These are phyloP conservation scores for Exophiala aquamarina DNA, from an alignment of 2,329 filamentous ascomycete species.

Conservation along the genomic window DNA sequence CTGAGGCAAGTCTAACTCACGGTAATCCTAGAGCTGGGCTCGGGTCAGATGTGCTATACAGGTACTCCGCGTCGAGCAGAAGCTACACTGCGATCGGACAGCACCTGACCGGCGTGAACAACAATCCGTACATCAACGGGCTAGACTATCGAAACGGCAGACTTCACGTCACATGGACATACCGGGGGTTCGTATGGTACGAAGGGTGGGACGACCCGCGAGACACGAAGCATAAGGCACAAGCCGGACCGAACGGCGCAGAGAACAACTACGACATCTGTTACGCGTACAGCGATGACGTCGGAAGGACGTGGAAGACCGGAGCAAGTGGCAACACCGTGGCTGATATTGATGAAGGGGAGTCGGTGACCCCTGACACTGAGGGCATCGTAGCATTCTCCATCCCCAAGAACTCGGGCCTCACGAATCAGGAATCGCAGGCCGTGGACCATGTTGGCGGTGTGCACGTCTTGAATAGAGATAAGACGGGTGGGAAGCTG, in stretches of 20 bases:
- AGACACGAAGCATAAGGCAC: conserved; percentile 1
- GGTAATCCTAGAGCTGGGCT: not conserved
- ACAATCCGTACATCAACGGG: conserved; percentile 3
- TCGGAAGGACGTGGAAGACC: conserved; percentile 1
- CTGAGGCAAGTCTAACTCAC: no score
- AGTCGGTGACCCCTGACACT: not conserved
- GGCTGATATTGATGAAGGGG: not conserved
- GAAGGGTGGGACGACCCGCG: conserved; percentile 1
- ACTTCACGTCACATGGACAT: conserved; percentile 1
- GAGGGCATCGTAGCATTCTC: conserved; percentile 1
- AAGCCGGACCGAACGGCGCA: conserved; percentile 1
- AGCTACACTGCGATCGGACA: not conserved
- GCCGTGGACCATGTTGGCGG: not conserved
- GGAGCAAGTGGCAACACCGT: not conserved
- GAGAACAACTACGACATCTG: conserved; percentile 3
- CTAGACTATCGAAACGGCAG: not conserved
- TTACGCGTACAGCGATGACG: conserved; percentile 1
- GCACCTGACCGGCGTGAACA: not conserved
- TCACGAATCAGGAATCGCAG: conserved; percentile 1
- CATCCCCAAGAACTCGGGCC: not conserved
- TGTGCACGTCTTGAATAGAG: not conserved
- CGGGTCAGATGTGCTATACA: not conserved
- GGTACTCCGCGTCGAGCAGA: not conserved
- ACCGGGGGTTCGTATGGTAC: conserved; percentile 1
- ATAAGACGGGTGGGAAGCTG: not conserved